A percentile compares a stretch with the other conserved stretches of the same genome.
phyloP scores from a whole-genome alignment of 2,329 filamentous ascomycete genomes.

The Sodiomyces alkalinus region DNA sequence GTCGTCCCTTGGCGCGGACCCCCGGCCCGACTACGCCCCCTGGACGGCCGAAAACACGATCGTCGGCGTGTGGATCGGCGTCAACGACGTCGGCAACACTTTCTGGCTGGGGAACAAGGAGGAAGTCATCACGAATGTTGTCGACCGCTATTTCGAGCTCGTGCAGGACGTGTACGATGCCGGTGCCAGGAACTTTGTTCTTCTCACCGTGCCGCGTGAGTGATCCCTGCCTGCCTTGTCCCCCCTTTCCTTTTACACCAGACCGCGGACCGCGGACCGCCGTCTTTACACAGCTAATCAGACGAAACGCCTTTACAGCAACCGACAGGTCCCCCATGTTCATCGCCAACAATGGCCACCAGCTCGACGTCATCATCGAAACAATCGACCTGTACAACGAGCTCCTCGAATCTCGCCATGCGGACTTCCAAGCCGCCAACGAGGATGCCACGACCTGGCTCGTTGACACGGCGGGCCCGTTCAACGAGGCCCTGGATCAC shows the following conservation, averaged over 20 bases:
- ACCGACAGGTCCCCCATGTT: constrained; percentile 23
- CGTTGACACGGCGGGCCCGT: constrained; percentile 24
- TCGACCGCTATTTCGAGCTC: constrained; percentile 26
- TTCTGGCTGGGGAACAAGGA: constrained; percentile 19
- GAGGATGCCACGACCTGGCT: constrained; percentile 16
- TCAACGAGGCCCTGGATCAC: constrained; percentile 25
- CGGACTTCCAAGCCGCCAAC: constrained; percentile 18
- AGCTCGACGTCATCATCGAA: constrained; percentile 14
- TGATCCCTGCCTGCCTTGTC: not conserved
- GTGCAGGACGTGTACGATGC: constrained; percentile 25
- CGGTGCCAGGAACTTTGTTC: constrained; percentile 30
- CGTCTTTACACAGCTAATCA: not conserved
- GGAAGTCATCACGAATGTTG: constrained; percentile 18
- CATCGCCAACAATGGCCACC: constrained; percentile 10
- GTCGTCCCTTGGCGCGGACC: constrained; percentile 11
- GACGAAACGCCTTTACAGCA: constrained; percentile 13
- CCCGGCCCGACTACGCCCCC: constrained; percentile 16
- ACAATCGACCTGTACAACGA: constrained; percentile 24
- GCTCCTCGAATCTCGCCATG: constrained; percentile 13
- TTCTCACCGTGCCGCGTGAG: constrained; percentile 29
- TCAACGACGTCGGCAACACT: constrained; percentile 38
- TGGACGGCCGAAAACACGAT: constrained; percentile 28
- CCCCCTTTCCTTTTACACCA: not conserved
- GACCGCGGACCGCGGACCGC: not conserved
- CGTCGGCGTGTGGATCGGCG: constrained; percentile 37